A percentile compares a stretch with the other conserved stretches of the same genome.
phyloP scores from a whole-genome alignment of 441 rosid species.

The Arabidopsis lyrata region DNA sequence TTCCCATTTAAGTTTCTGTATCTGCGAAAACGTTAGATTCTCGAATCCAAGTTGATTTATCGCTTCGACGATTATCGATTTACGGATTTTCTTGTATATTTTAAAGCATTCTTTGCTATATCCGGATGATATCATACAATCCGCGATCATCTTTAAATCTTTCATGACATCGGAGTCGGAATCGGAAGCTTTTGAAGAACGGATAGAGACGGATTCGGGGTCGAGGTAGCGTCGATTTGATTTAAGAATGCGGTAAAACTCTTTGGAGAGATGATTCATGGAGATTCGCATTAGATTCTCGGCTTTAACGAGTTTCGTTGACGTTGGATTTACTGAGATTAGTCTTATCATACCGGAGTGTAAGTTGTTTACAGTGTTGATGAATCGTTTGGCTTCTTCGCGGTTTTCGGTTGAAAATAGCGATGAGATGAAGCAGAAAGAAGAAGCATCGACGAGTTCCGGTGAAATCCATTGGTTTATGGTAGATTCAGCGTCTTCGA shows the following conservation, averaged over 20 bases:
- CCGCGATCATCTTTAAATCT: conserved; percentile 72
- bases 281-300: conserved; percentile 65
- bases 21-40: conserved; percentile 39
- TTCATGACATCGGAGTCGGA: conserved; percentile 49
- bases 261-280: conserved; percentile 68
- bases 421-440: conserved; percentile 33
- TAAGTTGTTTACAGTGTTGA: conserved; percentile 53
- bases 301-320: conserved; percentile 56
- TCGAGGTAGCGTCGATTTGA: conserved; percentile 50
- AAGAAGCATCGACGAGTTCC: conserved; percentile 12
- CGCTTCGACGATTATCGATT: conserved; percentile 71
- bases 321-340: conserved; percentile 43
- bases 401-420: conserved; percentile 52
- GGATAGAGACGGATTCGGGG: conserved; percentile 64
- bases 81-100: conserved; percentile 56
- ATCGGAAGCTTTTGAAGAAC: neutral
- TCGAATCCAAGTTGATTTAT: conserved; percentile 63
- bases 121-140: conserved; percentile 76
- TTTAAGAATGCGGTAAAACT: conserved; percentile 67
- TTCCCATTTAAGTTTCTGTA: conserved; percentile 74
- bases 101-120: conserved; percentile 67
- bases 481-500: conserved; percentile 50
- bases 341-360: conserved; percentile 61
- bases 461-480: conserved; percentile 54
- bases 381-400: conserved; percentile 58